Evolutionary conservation across 2,329 filamentous ascomycete genomes (phyloP).

Genomic region (Aureobasidium mangrovei): DNA sequence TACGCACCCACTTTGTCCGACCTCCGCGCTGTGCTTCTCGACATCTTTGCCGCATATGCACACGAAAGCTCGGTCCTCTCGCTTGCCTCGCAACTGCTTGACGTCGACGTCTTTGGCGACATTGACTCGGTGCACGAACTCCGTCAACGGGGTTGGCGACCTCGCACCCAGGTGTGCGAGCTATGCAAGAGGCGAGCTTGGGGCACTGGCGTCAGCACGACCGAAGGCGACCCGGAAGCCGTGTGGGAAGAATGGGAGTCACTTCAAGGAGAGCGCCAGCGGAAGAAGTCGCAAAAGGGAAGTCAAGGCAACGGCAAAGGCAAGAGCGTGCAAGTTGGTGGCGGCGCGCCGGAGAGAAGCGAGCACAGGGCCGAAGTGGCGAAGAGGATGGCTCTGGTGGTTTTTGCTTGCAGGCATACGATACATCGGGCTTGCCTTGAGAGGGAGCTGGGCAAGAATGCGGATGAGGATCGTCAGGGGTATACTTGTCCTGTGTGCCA

Average conservation of each 20-base stretch:
- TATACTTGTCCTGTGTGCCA: slow-evolving; percentile 10
- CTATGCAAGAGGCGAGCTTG: slow-evolving; percentile 74
- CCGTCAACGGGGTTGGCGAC: slow-evolving; percentile 80
- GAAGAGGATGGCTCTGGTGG: slow-evolving; percentile 43
- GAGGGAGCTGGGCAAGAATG: not conserved
- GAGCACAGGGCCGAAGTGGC: slow-evolving; percentile 36
- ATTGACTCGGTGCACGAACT: slow-evolving; percentile 66
- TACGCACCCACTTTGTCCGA: slow-evolving; percentile 75
- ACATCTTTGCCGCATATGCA: slow-evolving; percentile 90
- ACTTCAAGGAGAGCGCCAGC: slow-evolving; percentile 32
- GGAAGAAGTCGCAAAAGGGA: slow-evolving; percentile 31
- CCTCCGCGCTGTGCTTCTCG: slow-evolving; percentile 71
- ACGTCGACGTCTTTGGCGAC: slow-evolving; percentile 78
- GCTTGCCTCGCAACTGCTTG: slow-evolving; percentile 77
- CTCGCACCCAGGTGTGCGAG: slow-evolving; percentile 78
- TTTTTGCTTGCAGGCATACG: slow-evolving; percentile 62
- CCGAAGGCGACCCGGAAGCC: slow-evolving; percentile 44
- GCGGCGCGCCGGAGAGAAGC: slow-evolving; percentile 30
- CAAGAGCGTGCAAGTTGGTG: slow-evolving; percentile 28
- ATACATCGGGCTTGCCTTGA: slow-evolving; percentile 64
- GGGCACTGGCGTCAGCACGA: slow-evolving; percentile 82
- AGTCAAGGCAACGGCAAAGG: slow-evolving; percentile 16
- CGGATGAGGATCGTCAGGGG: not conserved
- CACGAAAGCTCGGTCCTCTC: slow-evolving; percentile 86
- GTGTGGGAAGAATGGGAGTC: slow-evolving; percentile 19